A percentile compares a stretch with the other conserved stretches of the same genome.
Conservation (phyloP, 208 protist genomes). For the Crithidia expoeki region DNA sequence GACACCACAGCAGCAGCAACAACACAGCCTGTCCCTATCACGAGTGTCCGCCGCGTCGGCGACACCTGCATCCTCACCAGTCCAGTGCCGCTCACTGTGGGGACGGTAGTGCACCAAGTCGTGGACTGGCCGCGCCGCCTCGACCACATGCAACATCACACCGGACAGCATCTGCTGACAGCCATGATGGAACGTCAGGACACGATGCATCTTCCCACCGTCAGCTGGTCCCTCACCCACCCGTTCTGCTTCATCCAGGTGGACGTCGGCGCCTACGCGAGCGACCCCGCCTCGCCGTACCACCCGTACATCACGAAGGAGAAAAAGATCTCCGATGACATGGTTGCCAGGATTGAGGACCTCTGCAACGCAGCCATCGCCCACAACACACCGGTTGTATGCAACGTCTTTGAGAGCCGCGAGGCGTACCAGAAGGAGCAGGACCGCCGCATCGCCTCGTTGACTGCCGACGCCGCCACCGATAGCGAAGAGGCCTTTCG, state of each 20-base stretch:
- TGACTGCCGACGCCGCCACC: neutral
- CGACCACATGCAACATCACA: constrained; percentile 95
- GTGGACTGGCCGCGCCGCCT: constrained; percentile 83
- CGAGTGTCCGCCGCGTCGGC: constrained; percentile 53
- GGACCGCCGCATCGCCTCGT: constrained; percentile 21
- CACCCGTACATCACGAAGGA: constrained; percentile 45
- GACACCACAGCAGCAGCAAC: neutral
- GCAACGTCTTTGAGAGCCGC: constrained; percentile 49
- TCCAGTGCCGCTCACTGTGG: constrained; percentile 41
- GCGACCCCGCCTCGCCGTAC: constrained; percentile 23
- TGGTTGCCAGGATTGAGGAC: constrained; percentile 59
- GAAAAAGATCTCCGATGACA: constrained; percentile 55
- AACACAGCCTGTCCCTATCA: constrained; percentile 22
- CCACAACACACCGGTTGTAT: constrained; percentile 44
- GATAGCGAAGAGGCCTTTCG: constrained; percentile 34
- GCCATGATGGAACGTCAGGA: constrained; percentile 63
- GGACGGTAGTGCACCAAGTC: constrained; percentile 52
- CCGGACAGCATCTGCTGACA: constrained; percentile 88
- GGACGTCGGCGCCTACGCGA: constrained; percentile 42
- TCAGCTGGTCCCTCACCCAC: constrained; percentile 84
- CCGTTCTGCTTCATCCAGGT: constrained; percentile 78
- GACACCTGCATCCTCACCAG: constrained; percentile 67
- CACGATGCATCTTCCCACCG: constrained; percentile 65
- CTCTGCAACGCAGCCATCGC: constrained; percentile 70
- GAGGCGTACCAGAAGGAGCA: constrained; percentile 50